phyloP scores from a whole-genome alignment of 108 stramenopile species.

The Cyclotella atomus region DNA sequence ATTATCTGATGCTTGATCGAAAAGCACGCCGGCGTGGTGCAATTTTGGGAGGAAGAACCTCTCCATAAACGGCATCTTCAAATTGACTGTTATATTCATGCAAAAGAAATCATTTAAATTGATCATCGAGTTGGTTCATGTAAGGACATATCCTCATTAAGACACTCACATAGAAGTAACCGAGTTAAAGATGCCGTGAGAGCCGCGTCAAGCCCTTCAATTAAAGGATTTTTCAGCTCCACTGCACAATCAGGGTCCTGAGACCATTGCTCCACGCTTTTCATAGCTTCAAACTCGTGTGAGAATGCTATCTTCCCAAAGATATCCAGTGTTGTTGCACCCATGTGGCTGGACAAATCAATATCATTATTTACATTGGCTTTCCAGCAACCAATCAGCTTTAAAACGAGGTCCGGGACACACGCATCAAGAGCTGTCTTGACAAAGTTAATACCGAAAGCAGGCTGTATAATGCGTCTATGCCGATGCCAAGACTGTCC shows the following conservation, averaged over 20 bases:
- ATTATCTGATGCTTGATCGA: constrained; percentile 50
- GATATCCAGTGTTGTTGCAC: constrained; percentile 61
- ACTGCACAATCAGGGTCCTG: constrained; percentile 8
- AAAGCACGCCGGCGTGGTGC: background rate
- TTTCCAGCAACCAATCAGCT: constrained; percentile 57
- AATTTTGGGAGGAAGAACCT: constrained; percentile 36
- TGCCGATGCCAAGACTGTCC: constrained; percentile 66
- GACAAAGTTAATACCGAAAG: constrained; percentile 47
- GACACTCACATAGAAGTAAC: background rate
- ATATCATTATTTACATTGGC: constrained; percentile 48
- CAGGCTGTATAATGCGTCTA: constrained; percentile 67
- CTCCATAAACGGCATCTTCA: constrained; percentile 24
- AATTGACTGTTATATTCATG: constrained; percentile 28
- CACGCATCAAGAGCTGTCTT: constrained; percentile 46
- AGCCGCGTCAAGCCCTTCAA: constrained; percentile 20
- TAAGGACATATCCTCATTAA: background rate
- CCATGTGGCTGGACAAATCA: constrained; percentile 55
- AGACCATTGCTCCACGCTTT: constrained; percentile 56
- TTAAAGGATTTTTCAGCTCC: constrained; percentile 44
- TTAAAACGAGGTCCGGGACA: constrained; percentile 32
- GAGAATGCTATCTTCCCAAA: constrained; percentile 68
- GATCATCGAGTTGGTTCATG: too few relatives aligned
- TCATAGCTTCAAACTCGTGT: constrained; percentile 57
- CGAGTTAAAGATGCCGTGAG: constrained; percentile 13
- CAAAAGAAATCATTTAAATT: background rate